Evolutionary conservation across 2,329 filamentous ascomycete species (phyloP).

Genomic region (Fusarium mexicanum): DNA sequence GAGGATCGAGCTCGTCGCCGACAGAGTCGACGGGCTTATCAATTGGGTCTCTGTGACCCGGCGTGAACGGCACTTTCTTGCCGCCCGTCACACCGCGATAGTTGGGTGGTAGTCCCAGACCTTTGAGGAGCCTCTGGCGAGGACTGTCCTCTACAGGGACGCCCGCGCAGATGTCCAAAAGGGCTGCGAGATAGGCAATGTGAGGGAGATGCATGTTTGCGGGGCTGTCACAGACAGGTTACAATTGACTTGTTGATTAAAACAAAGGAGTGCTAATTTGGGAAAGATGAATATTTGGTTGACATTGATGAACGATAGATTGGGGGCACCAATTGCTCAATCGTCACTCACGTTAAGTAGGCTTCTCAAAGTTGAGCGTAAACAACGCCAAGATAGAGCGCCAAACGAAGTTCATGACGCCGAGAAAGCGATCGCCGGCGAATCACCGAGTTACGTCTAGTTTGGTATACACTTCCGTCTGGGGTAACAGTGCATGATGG

Average conservation of each 20-base stretch:
- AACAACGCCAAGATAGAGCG: conserved; percentile 1
- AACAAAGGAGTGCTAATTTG: background rate
- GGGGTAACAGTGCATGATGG: conserved; percentile 10
- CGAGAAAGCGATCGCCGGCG: conserved; percentile 31
- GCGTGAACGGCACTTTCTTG: conserved; percentile 64
- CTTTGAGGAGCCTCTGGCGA: conserved; percentile 63
- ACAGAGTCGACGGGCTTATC: conserved; percentile 71
- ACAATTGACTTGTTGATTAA: background rate
- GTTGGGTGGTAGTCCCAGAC: conserved; percentile 57
- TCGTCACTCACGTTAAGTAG: conserved; percentile 16
- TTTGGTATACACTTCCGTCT: conserved; percentile 12
- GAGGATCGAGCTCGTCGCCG: conserved; percentile 68
- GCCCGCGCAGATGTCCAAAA: conserved; percentile 26
- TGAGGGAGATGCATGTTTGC: conserved; percentile 28
- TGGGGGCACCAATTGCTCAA: background rate
- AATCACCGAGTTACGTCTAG: conserved; percentile 28
- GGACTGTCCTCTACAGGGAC: conserved; percentile 58
- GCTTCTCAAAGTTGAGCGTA: background rate
- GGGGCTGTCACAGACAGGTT: background rate
- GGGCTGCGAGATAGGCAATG: conserved; percentile 23
- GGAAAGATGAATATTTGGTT: background rate
- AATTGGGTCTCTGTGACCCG: conserved; percentile 67
- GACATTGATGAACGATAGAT: background rate
- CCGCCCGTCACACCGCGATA: conserved; percentile 49
- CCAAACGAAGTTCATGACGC: conserved; percentile 7